Evolutionary conservation across 345 rosid genomes (phyloP), one percentile per base, ranked within the genome.

Genomic region (Raphanus raphanistrum): DNA sequence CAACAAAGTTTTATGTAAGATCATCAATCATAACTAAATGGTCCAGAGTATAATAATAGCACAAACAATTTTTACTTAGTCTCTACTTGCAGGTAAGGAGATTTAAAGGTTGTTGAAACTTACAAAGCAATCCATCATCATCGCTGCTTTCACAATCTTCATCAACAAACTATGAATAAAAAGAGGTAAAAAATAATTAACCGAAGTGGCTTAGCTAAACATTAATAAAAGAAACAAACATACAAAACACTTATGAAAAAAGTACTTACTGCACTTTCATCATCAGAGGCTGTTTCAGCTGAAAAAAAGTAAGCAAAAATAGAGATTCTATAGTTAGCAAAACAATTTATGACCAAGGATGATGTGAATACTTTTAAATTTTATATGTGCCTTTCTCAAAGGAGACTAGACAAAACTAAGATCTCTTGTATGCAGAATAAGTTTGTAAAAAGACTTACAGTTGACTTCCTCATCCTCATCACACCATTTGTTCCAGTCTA

Each of bases 401-500:
- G 5, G 5, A 69, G 17, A 35, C 71, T 54, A 68, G 68, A 60
- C 29, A 16, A 60, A 48, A 68, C 11, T 2, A 33, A 26, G 12
- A 41, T 59, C 21, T 55, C 32, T 17, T 17, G 58, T 36, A 63
- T 35, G 2, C 36, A 74, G 5, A 2, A 12, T 10, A 48, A 8
- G 33, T 61, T 68, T 52, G 35, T 29, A 29, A 43, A 29, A 43
- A 7, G 79, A 84, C 97, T 90, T 86, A 95, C 97, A 86, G 70
- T 71, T 45, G 36, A 80, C 73, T 64, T 86, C 94, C 13, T 92
- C 98, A 63, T 95, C 98, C 82, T 95, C 99, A 68, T 95, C 99
- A n/a, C 96, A 90, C 99, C 99, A 95, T 81, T 85, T 95, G 76
- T 92, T 95, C 98, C 98, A 95, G 81, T 95, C 98, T 60, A 95